A percentile compares a stretch with the other conserved stretches of the same genome.
phyloP scores from a whole-genome alignment of 2,329 filamentous ascomycete genomes.

The Didymella lethalis region DNA sequence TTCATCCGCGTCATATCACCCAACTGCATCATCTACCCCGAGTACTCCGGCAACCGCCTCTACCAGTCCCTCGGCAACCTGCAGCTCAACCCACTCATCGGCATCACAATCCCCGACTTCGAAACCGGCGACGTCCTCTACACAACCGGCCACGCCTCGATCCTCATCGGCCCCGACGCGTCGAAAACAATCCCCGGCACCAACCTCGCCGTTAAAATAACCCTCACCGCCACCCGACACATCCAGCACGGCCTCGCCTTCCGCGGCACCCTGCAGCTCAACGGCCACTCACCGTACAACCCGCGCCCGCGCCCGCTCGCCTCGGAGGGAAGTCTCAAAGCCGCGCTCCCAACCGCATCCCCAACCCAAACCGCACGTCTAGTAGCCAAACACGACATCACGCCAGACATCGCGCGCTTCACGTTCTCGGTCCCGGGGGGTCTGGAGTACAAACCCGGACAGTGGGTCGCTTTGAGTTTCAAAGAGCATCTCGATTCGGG shows the following conservation, averaged over 20 bases:
- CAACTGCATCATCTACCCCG: slow-evolving; percentile 74
- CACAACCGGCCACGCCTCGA: slow-evolving; percentile 71
- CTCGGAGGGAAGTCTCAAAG: slow-evolving; percentile 61
- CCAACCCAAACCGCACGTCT: slow-evolving; percentile 61
- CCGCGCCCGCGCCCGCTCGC: slow-evolving; percentile 72
- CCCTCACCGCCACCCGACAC: slow-evolving; percentile 66
- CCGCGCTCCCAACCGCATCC: slow-evolving; percentile 15
- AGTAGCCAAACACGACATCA: slow-evolving; percentile 65
- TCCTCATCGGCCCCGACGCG: slow-evolving; percentile 71
- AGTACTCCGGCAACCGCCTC: slow-evolving; percentile 83
- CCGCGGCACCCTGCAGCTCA: slow-evolving; percentile 65
- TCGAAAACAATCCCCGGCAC: slow-evolving; percentile 69
- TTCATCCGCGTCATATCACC: slow-evolving; percentile 75
- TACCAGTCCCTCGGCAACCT: slow-evolving; percentile 88
- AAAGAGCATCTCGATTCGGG: slow-evolving; percentile 72
- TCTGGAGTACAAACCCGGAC: slow-evolving; percentile 69
- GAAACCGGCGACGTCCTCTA: slow-evolving; percentile 76
- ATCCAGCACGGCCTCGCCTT: slow-evolving; percentile 73
- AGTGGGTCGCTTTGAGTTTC: slow-evolving; percentile 81
- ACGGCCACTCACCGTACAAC: slow-evolving; percentile 78
- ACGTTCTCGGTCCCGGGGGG: slow-evolving; percentile 59
- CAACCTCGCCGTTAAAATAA: slow-evolving; percentile 76
- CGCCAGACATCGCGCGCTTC: slow-evolving; percentile 73
- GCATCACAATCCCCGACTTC: slow-evolving; percentile 78
- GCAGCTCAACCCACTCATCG: slow-evolving; percentile 69